These are phyloP conservation scores for Penicillium simplicissimum DNA, from an alignment of 495 filamentous ascomycete species.

Conservation along the genomic window DNA sequence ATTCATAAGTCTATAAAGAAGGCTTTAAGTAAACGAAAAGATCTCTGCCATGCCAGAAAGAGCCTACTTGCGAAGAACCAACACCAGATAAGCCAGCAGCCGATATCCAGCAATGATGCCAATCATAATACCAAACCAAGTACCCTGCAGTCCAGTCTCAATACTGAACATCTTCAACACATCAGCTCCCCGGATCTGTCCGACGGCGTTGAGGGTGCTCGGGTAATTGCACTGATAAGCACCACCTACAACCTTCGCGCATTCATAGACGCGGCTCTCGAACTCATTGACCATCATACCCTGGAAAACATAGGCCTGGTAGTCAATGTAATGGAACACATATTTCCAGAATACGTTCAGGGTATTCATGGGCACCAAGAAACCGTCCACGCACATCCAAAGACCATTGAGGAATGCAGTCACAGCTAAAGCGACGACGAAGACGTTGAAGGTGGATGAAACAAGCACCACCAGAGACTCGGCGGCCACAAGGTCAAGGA, in stretches of 20 bases:
- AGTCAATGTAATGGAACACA: conserved; percentile 81
- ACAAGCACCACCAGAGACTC: conserved; percentile 79
- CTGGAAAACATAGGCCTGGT: conserved; percentile 81
- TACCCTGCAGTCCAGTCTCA: conserved; percentile 57
- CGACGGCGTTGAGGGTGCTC: not conserved
- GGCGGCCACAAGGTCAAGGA: conserved; percentile 77
- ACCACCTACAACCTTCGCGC: conserved; percentile 61
- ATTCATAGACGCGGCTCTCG: conserved; percentile 57
- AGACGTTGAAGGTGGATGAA: conserved; percentile 68
- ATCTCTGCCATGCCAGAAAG: not conserved
- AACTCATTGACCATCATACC: conserved; percentile 93
- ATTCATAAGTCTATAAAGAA: not conserved
- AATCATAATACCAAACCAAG: conserved; percentile 74
- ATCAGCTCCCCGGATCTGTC: conserved; percentile 61
- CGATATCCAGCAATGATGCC: conserved; percentile 73
- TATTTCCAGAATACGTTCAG: conserved; percentile 84
- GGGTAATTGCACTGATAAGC: conserved; percentile 52
- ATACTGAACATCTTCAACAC: conserved; percentile 71
- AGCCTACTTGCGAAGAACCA: not conserved
- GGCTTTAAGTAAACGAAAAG: not conserved
- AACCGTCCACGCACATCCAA: conserved; percentile 83
- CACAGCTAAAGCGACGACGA: conserved; percentile 72
- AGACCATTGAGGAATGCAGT: conserved; percentile 81
- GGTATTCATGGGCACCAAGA: conserved; percentile 67
- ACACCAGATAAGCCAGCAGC: conserved; percentile 40